Conservation (phyloP, 208 protist genomes). For the Sergeia podlipaevii region DNA sequence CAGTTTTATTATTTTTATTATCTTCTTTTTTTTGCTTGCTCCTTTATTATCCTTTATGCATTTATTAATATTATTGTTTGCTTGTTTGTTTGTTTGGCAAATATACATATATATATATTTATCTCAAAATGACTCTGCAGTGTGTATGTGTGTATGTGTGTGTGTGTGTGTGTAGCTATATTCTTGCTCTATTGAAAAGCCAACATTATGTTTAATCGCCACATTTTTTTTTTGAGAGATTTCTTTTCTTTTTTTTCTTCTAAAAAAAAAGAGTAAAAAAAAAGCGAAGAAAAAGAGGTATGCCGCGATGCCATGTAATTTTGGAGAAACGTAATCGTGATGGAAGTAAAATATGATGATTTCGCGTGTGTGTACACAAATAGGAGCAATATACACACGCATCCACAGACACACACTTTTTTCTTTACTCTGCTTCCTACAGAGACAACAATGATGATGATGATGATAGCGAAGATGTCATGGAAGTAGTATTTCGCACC, state of each 20-base stretch:
- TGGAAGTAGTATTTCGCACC: not conserved
- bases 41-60: not conserved
- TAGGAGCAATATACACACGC: not conserved
- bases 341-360: constrained; percentile 1
- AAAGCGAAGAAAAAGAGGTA: constrained; percentile 3
- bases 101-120: not conserved
- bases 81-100: constrained; percentile 1
- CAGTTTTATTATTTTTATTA: constrained; percentile 5
- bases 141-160: constrained; percentile 9
- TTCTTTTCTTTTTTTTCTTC: constrained; percentile 7
- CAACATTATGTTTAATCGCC: no score
- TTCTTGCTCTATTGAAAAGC: no score
- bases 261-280: constrained; percentile 10
- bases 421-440: no score
- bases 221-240: constrained; percentile 2
- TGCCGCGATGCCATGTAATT: not conserved
- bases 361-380: constrained; percentile 15
- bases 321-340: no score
- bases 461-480: no score
- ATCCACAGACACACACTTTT: no score
- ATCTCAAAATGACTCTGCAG: constrained; percentile 8
- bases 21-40: constrained; percentile 1
- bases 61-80: not conserved
- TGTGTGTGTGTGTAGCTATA: constrained; percentile 10
- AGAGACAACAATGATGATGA: no score